Evolutionary conservation across 768 basidiomycete species (phyloP).

Genomic region (Erythrobasidium yunnanense): DNA sequence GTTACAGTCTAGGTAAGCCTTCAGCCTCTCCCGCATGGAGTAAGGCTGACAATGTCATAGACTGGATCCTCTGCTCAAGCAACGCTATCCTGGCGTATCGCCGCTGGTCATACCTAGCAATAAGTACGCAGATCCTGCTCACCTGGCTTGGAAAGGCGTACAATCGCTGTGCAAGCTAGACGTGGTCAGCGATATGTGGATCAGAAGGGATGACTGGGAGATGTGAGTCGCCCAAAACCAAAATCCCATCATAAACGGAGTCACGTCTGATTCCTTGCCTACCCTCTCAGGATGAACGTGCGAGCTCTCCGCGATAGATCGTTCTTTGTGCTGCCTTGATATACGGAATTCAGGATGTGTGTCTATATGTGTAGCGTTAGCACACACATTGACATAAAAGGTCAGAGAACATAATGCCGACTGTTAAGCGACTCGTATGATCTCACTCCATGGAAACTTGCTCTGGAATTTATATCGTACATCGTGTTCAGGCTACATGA

Average conservation of each 20-base stretch:
- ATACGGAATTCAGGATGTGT: no score
- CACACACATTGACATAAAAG: no score
- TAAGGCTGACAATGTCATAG: conserved; percentile 25
- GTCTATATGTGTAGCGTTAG: no score
- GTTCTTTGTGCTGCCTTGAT: conserved; percentile 10
- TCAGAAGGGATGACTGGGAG: conserved; percentile 67
- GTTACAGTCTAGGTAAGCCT: conserved; percentile 64
- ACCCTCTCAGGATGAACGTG: conserved; percentile 7
- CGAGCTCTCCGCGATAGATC: conserved; percentile 13
- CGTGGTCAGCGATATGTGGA: conserved; percentile 75
- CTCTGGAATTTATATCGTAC: no score
- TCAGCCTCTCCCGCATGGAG: neutral
- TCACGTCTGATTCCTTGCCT: no score
- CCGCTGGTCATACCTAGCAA: conserved; percentile 80
- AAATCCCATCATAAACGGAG: neutral
- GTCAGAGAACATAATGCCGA: no score
- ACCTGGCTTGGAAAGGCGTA: conserved; percentile 90
- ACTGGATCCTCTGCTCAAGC: conserved; percentile 58
- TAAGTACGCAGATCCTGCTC: conserved; percentile 78
- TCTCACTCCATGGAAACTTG: no score
- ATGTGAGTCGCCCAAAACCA: neutral
- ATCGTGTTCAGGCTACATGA: no score
- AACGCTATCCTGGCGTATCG: conserved; percentile 28
- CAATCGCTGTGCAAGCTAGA: conserved; percentile 87
- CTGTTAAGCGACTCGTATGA: no score